Base-by-base conservation (phyloP, 2,329 filamentous ascomycete species). In the Fusarium guadeloupense region DNA sequence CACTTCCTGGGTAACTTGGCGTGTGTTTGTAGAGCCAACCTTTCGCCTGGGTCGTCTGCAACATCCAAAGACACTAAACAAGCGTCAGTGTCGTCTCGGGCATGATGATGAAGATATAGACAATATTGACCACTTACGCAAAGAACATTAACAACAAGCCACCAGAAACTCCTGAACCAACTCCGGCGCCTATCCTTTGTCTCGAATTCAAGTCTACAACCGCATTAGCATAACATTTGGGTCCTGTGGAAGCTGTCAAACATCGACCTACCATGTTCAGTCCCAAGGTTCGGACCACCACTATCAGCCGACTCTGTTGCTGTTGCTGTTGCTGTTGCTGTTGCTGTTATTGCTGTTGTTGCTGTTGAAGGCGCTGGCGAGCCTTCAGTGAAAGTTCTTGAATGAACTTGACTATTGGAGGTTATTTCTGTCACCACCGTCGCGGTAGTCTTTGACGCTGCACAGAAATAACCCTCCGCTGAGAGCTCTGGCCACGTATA, bases 111-210 rank as follows among this genome's bases (percentile, higher is more conserved):
- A 5, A 25, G 6, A 28, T 19, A 9, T 12, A n/a, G 25, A 10
- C 3, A 35, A 16, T n/a, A 9, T 23, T 17, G 12, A 38, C n/a
- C n/a, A 48, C 61, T 50, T 26, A 42, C 42, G 20, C 38, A 13
- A 67, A 56, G 46, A 67, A 57, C 14, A 55, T 40, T n/a, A 66
- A 13, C 14, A 60, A 20, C 13, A 67, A 45, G 3, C 45, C 28
- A 5, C 47, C 64, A 31, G 23, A 42, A 9, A 50, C 19, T 3
- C 41, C 50, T 1, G 57, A 53, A 33, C 61, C 60, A 23, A 62
- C 28, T 2, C 46, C 57, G 6, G 46, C 53, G 3, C 53, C 57
- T 17, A 62, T 28, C n/a, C 50, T 53, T 35, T 67, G 61, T 21
- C 34, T 30, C 21, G 35, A 46, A 38, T 26, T 37, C 9, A 62